Base-by-base conservation (phyloP, 345 rosid species). In the Euphorbia lathyris region DNA sequence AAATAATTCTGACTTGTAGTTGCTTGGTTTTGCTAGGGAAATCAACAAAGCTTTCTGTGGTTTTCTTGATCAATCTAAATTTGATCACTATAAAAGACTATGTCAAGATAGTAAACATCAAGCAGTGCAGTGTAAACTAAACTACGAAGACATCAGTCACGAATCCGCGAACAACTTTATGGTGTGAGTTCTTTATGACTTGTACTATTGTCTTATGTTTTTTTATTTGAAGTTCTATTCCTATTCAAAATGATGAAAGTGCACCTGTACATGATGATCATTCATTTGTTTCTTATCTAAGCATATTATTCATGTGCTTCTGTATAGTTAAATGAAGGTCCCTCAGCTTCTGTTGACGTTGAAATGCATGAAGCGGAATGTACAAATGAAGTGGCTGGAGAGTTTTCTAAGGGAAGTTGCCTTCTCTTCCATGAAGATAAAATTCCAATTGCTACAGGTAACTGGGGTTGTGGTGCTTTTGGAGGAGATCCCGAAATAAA, bases 401-500 rank as follows among this genome's bases (percentile, higher is more conserved):
- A 61, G 64, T 69, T 78, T 58, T 26, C 69, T 60, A 63, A 64
- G 70, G 70, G 72, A 68, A 70, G 63, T 27, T 51, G 42, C 65
- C 68, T 51, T 73, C 38, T 64, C 51, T 76, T 77, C 34, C 56
- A 48, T 53, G 85, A 87, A 80, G 85, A 82, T 72, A 67, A 20
- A 63, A 75, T 79, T 43, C 92, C 96, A 70, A 81, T 95, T 60
- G 99, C 82, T 13, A 92, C 97, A 0, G 99, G 99, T 57, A 95
- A 92, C 77, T 92, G 99, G 97, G 97, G 99, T 17, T 91, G 97
- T 78, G 99, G 99, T 71, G 97, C 82, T 71, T 94, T 91, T 84
- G 96, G 99, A 59, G 99, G 97, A 74, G 99, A 94, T 78, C 94
- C 97, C 48, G 88, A 90, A 75, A 67, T 95, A 17, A 95, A 95